These are phyloP conservation scores for Penicillium frequentans DNA, from an alignment of 2,329 filamentous ascomycete genomes.

Conservation along the genomic window DNA sequence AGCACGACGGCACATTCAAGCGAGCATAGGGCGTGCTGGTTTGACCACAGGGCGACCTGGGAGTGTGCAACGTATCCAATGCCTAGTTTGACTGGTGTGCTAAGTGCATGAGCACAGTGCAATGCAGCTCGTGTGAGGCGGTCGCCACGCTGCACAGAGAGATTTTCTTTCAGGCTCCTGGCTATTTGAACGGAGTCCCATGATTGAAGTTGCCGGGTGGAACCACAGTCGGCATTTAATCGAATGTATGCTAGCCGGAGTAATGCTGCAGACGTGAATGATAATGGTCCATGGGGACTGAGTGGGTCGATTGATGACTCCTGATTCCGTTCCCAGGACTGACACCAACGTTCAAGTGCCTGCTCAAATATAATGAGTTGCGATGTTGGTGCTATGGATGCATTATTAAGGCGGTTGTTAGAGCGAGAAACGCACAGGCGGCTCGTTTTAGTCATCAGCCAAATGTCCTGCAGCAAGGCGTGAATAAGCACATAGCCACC, in stretches of 20 bases:
- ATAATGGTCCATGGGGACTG: conserved; percentile 34
- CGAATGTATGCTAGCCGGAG: conserved; percentile 36
- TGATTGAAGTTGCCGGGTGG: conserved; percentile 31
- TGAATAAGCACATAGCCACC: conserved; percentile 36
- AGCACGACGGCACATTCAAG: conserved; percentile 57
- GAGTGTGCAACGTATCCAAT: conserved; percentile 57
- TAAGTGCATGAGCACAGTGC: conserved; percentile 56
- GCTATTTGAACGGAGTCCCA: conserved; percentile 35
- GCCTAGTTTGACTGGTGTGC: conserved; percentile 56
- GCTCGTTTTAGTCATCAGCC: conserved; percentile 34
- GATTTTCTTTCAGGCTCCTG: conserved; percentile 30
- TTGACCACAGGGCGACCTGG: conserved; percentile 59
- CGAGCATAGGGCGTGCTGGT: conserved; percentile 56
- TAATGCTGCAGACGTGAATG: conserved; percentile 35
- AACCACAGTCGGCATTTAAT: conserved; percentile 35
- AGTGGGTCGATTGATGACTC: conserved; percentile 36
- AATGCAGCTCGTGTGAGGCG: conserved; percentile 48
- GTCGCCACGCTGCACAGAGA: conserved; percentile 48
- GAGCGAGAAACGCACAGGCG: conserved; percentile 23
- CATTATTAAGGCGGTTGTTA: conserved; percentile 11
- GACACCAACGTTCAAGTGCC: conserved; percentile 35
- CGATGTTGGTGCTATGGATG: conserved; percentile 22
- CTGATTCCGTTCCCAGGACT: conserved; percentile 37
- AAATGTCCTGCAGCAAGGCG: conserved; percentile 35
- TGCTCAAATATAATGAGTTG: conserved; percentile 31